phyloP scores from a whole-genome alignment of 1,284 basidiomycete genomes.

The Schizopora paradoxa region DNA sequence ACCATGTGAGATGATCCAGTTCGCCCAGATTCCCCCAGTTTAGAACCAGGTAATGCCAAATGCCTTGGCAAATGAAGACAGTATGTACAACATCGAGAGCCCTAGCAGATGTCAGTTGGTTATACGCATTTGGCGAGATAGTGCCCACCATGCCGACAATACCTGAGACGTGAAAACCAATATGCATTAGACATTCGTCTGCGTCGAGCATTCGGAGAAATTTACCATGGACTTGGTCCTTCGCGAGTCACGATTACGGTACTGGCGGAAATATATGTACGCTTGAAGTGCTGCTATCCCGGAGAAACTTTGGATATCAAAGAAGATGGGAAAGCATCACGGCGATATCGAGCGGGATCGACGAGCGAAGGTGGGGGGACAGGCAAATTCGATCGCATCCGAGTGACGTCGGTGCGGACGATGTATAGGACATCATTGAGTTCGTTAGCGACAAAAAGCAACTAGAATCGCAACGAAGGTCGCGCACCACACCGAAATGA shows the following conservation, averaged over 20 bases:
- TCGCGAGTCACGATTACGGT: not conserved
- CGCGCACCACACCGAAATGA: slow-evolving; percentile 6
- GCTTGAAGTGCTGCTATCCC: slow-evolving; percentile 7
- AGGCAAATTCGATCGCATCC: no score
- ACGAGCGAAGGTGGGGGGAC: no score
- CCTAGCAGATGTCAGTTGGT: slow-evolving; percentile 15
- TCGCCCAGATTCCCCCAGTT: slow-evolving; percentile 24
- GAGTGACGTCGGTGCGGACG: no score
- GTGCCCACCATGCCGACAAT: slow-evolving; percentile 3
- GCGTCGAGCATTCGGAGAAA: not conserved
- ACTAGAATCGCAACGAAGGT: not conserved
- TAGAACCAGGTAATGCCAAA: slow-evolving; percentile 27
- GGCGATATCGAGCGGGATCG: no score
- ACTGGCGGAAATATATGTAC: slow-evolving; percentile 6
- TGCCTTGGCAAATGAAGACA: slow-evolving; percentile 24
- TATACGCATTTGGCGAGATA: not conserved
- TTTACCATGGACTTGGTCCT: slow-evolving; percentile 2
- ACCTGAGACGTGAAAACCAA: not conserved
- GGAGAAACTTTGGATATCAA: slow-evolving; percentile 4
- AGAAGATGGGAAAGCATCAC: no score
- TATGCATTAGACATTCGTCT: not conserved
- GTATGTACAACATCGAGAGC: slow-evolving; percentile 28
- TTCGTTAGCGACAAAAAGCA: not conserved
- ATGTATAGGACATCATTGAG: no score
- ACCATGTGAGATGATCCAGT: slow-evolving; percentile 28